phyloP scores from a whole-genome alignment of 495 filamentous ascomycete species.

The Cladorrhinum samala region DNA sequence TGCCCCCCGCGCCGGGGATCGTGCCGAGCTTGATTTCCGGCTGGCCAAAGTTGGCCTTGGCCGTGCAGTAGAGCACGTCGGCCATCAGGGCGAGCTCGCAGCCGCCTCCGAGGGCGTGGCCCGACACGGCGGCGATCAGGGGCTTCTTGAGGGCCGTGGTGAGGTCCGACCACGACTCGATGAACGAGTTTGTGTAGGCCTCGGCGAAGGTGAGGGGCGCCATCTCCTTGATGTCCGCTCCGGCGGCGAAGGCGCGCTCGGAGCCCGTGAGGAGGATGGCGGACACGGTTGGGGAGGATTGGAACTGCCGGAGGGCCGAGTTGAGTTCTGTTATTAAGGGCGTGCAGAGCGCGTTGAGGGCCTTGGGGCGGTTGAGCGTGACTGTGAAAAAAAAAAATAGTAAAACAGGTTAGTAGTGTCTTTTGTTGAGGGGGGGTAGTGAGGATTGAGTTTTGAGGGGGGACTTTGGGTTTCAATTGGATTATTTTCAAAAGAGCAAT shows the following conservation, averaged over 20 bases:
- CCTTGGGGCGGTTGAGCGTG: slow-evolving; percentile 91
- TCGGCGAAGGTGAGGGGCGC: slow-evolving; percentile 75
- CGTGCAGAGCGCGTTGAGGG: slow-evolving; percentile 84
- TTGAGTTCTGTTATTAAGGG: slow-evolving; percentile 90
- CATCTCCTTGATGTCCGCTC: slow-evolving; percentile 99
- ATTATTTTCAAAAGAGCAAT: background rate
- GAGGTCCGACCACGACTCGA: slow-evolving; percentile 84
- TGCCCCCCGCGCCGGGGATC: slow-evolving; percentile 88
- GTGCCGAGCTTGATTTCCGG: slow-evolving; percentile 92
- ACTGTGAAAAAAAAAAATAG: slow-evolving; percentile 45
- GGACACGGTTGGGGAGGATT: slow-evolving; percentile 60
- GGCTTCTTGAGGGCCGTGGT: slow-evolving; percentile 80
- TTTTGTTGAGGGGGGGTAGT: too few relatives aligned
- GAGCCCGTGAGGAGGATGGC: slow-evolving; percentile 84
- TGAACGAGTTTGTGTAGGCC: slow-evolving; percentile 84
- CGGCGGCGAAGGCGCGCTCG: slow-evolving; percentile 85
- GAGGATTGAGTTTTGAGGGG: too few relatives aligned
- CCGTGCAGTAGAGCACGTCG: slow-evolving; percentile 87
- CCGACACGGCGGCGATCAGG: slow-evolving; percentile 87
- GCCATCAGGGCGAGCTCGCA: slow-evolving; percentile 98
- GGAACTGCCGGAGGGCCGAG: slow-evolving; percentile 65
- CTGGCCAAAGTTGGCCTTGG: slow-evolving; percentile 81
- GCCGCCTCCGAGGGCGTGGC: slow-evolving; percentile 88
- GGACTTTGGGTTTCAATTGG: too few relatives aligned
- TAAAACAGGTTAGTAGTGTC: slow-evolving; percentile 7